These are phyloP conservation scores for Lecanicillium sp. DNA, from an alignment of 2,329 filamentous ascomycete genomes.

Conservation along the genomic window DNA sequence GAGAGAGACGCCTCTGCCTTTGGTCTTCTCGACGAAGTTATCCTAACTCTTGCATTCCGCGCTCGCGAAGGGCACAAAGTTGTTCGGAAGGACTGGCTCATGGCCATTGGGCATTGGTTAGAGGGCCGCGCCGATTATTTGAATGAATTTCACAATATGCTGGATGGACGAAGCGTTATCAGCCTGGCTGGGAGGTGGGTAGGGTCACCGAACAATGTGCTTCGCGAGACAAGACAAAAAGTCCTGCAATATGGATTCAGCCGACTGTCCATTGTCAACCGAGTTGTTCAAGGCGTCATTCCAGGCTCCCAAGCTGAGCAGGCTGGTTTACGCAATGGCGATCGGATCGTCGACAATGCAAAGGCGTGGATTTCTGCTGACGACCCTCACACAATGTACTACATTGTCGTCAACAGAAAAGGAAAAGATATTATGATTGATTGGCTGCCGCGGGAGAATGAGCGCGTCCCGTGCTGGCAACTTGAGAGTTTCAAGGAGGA, in stretches of 20 bases:
- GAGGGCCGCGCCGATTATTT: constrained; percentile 3
- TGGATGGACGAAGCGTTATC: constrained; percentile 1
- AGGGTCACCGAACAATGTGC: constrained; percentile 4
- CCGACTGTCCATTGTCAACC: neutral
- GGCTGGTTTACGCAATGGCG: constrained; percentile 6
- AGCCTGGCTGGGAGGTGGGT: constrained; percentile 5
- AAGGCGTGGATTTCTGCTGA: neutral
- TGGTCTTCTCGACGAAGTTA: constrained; percentile 3
- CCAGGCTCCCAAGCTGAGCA: constrained; percentile 3
- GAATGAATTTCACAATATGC: constrained; percentile 2
- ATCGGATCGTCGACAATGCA: constrained; percentile 1
- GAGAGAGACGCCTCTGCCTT: constrained; percentile 1
- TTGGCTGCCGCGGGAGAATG: constrained; percentile 2
- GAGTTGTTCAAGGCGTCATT: constrained; percentile 3
- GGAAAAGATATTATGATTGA: neutral
- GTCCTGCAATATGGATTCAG: constrained; percentile 5
- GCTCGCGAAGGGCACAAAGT: constrained; percentile 4
- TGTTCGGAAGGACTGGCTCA: constrained; percentile 5
- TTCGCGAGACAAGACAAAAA: constrained; percentile 6
- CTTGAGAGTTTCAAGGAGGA: constrained; percentile 9
- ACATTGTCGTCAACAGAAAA: constrained; percentile 2
- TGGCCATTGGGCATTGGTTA: neutral
- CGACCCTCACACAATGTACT: constrained; percentile 3
- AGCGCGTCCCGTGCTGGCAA: constrained; percentile 5
- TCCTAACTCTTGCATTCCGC: neutral